Percentiles rank a stretch among this genome's conserved stretches.
Conservation (phyloP, 2,329 filamentous ascomycete genomes). For the Clarireedia homoeocarpa region DNA sequence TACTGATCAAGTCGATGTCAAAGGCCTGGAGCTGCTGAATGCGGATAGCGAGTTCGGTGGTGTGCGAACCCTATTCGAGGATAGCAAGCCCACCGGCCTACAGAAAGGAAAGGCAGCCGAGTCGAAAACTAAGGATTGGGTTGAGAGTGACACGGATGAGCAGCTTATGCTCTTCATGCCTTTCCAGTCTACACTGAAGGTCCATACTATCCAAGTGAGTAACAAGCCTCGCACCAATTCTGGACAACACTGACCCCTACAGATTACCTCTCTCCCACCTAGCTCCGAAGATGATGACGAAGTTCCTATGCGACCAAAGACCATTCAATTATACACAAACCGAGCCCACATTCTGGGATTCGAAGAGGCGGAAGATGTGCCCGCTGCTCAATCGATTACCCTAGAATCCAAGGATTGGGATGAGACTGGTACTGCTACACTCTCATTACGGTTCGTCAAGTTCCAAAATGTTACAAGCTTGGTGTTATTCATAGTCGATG, state of each 20-base stretch:
- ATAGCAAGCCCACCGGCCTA: conserved; percentile 56
- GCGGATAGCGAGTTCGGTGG: conserved; percentile 68
- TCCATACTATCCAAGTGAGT: conserved; percentile 68
- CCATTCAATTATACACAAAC: conserved; percentile 82
- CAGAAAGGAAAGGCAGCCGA: conserved; percentile 46
- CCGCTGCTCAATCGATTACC: conserved; percentile 71
- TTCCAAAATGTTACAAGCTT: conserved; percentile 90
- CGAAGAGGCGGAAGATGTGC: conserved; percentile 83
- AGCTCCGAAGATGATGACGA: conserved; percentile 57
- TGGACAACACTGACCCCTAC: conserved; percentile 16
- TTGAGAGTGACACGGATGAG: conserved; percentile 95
- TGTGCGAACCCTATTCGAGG: conserved; percentile 68
- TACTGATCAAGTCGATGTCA: conserved; percentile 70
- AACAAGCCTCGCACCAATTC: background rate
- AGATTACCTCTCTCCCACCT: conserved; percentile 76
- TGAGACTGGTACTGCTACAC: conserved; percentile 61
- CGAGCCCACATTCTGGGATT: conserved; percentile 86
- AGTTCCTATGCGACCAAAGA: conserved; percentile 70
- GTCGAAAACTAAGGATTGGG: conserved; percentile 61
- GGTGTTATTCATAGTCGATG: conserved; percentile 82
- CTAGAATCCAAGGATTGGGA: conserved; percentile 77
- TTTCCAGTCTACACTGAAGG: conserved; percentile 79
- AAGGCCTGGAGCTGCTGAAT: conserved; percentile 81
- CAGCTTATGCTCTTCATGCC: conserved; percentile 90
- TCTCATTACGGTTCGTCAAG: conserved; percentile 83